These are phyloP conservation scores for Xylaria castorea DNA, from an alignment of 495 filamentous ascomycete species.

Conservation along the genomic window DNA sequence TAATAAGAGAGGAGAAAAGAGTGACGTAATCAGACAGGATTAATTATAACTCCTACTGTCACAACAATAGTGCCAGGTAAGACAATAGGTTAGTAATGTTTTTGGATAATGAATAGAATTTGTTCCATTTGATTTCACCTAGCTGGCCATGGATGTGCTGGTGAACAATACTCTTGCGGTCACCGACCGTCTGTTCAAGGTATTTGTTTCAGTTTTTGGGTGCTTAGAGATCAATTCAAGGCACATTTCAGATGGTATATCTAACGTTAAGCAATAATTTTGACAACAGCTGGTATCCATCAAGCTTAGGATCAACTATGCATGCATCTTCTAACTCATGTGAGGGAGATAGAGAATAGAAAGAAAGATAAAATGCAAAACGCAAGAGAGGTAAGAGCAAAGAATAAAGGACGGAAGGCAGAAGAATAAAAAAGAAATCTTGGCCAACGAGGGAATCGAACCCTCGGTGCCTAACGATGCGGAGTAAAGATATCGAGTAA, in stretches of 20 bases:
- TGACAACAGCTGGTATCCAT: neutral
- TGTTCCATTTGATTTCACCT: neutral
- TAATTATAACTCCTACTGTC: neutral
- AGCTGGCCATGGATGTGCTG: neutral
- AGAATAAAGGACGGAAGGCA: neutral
- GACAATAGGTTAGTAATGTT: neutral
- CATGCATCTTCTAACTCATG: neutral
- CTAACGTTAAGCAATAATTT: neutral
- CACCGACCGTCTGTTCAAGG: neutral
- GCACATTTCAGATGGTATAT: neutral
- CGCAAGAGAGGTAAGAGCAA: neutral
- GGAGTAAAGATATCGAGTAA: neutral
- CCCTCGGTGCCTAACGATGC: neutral
- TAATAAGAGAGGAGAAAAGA: neutral
- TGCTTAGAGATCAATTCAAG: neutral
- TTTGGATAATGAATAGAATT: neutral
- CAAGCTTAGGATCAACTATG: neutral
- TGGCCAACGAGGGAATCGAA: neutral
- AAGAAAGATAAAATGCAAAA: too few relatives aligned
- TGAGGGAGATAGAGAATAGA: neutral
- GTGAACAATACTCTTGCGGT: neutral
- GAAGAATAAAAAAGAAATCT: neutral
- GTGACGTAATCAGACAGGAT: neutral
- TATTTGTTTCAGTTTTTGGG: neutral
- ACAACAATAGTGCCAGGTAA: neutral